Base-by-base conservation (phyloP, 768 basidiomycete genomes). In the Hysterangium stoloniferum region DNA sequence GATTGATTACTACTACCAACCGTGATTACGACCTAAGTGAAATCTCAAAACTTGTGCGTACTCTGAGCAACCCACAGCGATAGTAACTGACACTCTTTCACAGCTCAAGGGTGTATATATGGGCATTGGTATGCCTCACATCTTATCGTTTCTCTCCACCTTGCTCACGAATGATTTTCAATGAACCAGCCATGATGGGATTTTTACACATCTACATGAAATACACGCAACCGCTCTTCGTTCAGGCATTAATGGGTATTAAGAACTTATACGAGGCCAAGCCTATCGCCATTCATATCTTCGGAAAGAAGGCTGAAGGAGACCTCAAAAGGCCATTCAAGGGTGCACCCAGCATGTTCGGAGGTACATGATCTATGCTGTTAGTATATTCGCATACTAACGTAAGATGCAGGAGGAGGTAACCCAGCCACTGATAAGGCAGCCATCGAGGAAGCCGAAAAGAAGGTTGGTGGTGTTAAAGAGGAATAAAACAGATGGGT, bases 151-250 rank as follows among this genome's bases (percentile, higher is more conserved):
- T 17, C 28, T 2, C 46, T 33, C 25, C 17, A 27, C 17, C 27
- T 22, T 32, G 28, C 34, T 44, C 13, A 35, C 46, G 2, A 19
- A 15, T 27, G 17, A 29, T 31, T 24, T 24, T 6, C 9, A 11
- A 24, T 7, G 76, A 67, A 77, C 80, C 66, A 84, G 85, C 81
- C 44, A 89, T 91, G 84, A 93, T 94, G 86, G 75, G 62, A 52
- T 84, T 93, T 75, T 81, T 97, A 73, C 95, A 99, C 71, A 54
- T 86, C 46, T 98, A 97, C 78, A 73, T 98, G 71, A 81, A 87
- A 64, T 97, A 88, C 77, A 94, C 92, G 6, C 94, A 95, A 63
- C 95, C 95, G 6, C 79, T 98, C 57, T 95, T 97, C 70, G 86
- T 97, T 57, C 95, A 97, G 66, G 79, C 79, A 11, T 77, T 99